Conservation (phyloP, 305 asterid species). For the Fraxinus latifolia region DNA sequence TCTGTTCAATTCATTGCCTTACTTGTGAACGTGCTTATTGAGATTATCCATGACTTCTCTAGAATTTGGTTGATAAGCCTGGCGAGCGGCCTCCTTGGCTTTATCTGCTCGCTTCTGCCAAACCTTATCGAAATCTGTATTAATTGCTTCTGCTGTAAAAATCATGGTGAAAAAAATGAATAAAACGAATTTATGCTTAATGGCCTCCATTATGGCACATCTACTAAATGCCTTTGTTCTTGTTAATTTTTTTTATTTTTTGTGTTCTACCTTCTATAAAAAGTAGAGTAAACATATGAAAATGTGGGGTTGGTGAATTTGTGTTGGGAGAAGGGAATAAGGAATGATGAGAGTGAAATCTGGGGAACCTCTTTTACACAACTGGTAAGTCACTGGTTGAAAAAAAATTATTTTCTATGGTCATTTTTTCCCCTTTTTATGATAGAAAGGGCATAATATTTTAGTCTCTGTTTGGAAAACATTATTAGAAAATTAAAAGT, state of each 20-base stretch:
- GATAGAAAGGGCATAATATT: neutral
- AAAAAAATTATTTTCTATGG: neutral
- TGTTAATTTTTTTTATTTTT: neutral
- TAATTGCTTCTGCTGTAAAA: constrained; percentile 22
- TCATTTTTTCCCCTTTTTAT: neutral
- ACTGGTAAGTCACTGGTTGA: neutral
- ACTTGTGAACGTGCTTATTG: constrained; percentile 41
- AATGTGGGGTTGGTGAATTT: neutral
- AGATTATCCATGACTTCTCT: constrained; percentile 24
- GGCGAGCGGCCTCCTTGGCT: constrained; percentile 38
- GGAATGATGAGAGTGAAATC: constrained; percentile 26
- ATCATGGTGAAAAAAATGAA: constrained; percentile 18
- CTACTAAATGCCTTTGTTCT: neutral
- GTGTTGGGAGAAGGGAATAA: neutral
- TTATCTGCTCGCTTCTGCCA: constrained; percentile 41
- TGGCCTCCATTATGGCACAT: constrained; percentile 26
- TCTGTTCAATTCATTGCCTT: neutral
- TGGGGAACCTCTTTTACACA: constrained; percentile 14
- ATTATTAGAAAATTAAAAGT: no score
- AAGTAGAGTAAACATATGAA: neutral
- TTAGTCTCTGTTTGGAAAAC: neutral
- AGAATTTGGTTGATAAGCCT: constrained; percentile 48
- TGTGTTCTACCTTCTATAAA: neutral
- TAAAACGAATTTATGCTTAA: constrained; percentile 24
- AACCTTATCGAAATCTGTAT: constrained; percentile 9